Evolutionary conservation across 129 eudicot genomes (phyloP).

Genomic region (Tanacetum coccineum): DNA sequence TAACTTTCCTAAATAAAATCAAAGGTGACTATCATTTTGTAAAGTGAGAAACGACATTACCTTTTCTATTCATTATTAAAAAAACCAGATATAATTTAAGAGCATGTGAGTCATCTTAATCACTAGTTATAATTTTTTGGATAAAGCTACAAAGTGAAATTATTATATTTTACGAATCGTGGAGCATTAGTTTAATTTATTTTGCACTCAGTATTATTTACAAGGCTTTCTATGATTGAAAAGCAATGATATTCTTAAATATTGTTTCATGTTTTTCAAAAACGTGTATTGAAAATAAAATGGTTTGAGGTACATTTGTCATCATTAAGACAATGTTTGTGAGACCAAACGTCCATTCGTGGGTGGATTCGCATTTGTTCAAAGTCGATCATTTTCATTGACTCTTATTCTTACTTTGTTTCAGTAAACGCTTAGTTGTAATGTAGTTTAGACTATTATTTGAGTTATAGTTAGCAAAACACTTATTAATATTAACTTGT

Average conservation of each 20-base stretch:
- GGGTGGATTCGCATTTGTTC: constrained; percentile 9
- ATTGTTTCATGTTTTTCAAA: constrained; percentile 12
- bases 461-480: too few relatives aligned
- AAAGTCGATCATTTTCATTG: constrained; percentile 23
- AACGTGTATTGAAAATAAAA: constrained; percentile 17
- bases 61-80: not conserved
- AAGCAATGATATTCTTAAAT: not conserved
- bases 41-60: not conserved
- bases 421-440: not conserved
- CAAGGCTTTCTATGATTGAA: not conserved
- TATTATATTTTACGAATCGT: not conserved
- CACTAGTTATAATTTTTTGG: constrained; percentile 1
- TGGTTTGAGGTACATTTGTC: constrained; percentile 12
- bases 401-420: constrained; percentile 11
- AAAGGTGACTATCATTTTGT: not conserved
- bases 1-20: not conserved
- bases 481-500: too few relatives aligned
- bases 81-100: not conserved
- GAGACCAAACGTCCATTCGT: constrained; percentile 20
- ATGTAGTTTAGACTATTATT: not conserved
- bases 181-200: constrained; percentile 9
- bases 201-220: not conserved
- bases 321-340: constrained; percentile 16
- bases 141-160: constrained; percentile 12
- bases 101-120: not conserved